These are phyloP conservation scores for Trichoderma koningii DNA, from an alignment of 2,329 filamentous ascomycete species.

Conservation along the genomic window DNA sequence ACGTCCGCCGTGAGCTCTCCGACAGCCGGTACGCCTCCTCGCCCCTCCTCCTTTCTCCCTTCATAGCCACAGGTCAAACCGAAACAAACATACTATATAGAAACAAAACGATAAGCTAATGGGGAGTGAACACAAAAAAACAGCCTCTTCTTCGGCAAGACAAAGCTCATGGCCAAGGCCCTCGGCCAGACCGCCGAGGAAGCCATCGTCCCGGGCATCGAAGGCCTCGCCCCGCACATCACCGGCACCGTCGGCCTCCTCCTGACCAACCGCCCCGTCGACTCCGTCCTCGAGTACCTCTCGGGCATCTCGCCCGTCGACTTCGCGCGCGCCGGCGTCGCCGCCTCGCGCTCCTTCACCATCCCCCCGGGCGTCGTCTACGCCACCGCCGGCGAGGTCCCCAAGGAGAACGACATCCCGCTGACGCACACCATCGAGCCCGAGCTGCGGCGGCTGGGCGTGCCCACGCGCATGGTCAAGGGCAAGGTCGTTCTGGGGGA, in stretches of 20 bases:
- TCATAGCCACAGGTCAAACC: no score
- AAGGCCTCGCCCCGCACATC: constrained; percentile 69
- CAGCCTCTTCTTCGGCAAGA: constrained; percentile 98
- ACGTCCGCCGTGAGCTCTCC: constrained; percentile 78
- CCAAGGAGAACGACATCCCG: constrained; percentile 79
- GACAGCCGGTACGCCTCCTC: constrained; percentile 71
- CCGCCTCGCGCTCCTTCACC: constrained; percentile 72
- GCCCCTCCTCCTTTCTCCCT: constrained; percentile 12
- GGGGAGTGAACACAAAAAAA: background rate
- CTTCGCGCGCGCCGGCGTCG: constrained; percentile 84
- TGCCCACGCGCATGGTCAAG: constrained; percentile 86
- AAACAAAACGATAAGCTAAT: background rate
- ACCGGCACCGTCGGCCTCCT: constrained; percentile 84
- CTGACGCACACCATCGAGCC: constrained; percentile 88
- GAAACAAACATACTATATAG: no score
- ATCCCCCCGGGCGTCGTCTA: constrained; percentile 84
- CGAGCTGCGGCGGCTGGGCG: constrained; percentile 81
- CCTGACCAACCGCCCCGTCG: constrained; percentile 77
- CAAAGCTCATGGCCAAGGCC: constrained; percentile 96
- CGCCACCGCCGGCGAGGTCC: constrained; percentile 76
- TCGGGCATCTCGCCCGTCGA: constrained; percentile 72
- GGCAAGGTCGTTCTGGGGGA: constrained; percentile 77
- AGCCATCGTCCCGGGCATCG: constrained; percentile 77
- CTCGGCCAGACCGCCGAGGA: constrained; percentile 77
- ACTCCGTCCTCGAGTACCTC: constrained; percentile 72